Conservation (phyloP, 805 yeast species). For the Candida namnaoensis region DNA sequence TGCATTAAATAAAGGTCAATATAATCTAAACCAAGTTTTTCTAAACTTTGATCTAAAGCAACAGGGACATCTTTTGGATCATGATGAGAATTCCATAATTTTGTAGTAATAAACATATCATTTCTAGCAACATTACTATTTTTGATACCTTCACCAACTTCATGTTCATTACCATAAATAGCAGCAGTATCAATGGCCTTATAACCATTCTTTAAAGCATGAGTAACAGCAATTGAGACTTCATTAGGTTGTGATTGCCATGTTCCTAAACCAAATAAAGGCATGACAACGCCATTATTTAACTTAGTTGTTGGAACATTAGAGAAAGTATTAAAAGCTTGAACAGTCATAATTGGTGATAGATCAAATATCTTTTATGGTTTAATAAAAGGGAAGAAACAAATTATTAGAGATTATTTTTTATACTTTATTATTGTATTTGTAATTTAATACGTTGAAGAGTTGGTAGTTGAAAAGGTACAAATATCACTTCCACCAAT, state of each 20-base stretch:
- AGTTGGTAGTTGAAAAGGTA: too few relatives aligned
- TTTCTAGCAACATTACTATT: conserved; percentile 29
- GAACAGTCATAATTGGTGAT: not conserved
- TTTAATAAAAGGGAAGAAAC: too few relatives aligned
- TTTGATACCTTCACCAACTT: conserved; percentile 48
- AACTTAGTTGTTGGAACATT: conserved; percentile 16
- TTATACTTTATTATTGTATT: too few relatives aligned
- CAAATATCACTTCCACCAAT: too few relatives aligned
- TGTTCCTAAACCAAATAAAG: conserved; percentile 49
- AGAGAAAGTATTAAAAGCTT: not conserved
- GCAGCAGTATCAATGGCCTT: conserved; percentile 65
- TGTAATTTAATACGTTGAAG: too few relatives aligned
- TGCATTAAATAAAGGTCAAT: conserved; percentile 56
- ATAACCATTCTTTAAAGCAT: conserved; percentile 54
- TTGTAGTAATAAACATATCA: conserved; percentile 58
- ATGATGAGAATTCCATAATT: conserved; percentile 50
- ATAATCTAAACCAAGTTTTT: conserved; percentile 38
- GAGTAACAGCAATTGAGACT: conserved; percentile 34
- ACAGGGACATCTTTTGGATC: conserved; percentile 34
- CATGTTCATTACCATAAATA: conserved; percentile 48
- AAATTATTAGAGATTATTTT: too few relatives aligned
- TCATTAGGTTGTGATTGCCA: conserved; percentile 29
- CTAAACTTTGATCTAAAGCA: conserved; percentile 33
- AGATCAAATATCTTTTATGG: not conserved
- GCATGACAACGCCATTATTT: conserved; percentile 45